These are phyloP conservation scores for Fusarium proliferatum DNA, from an alignment of 2,329 filamentous ascomycete genomes.

Conservation along the genomic window DNA sequence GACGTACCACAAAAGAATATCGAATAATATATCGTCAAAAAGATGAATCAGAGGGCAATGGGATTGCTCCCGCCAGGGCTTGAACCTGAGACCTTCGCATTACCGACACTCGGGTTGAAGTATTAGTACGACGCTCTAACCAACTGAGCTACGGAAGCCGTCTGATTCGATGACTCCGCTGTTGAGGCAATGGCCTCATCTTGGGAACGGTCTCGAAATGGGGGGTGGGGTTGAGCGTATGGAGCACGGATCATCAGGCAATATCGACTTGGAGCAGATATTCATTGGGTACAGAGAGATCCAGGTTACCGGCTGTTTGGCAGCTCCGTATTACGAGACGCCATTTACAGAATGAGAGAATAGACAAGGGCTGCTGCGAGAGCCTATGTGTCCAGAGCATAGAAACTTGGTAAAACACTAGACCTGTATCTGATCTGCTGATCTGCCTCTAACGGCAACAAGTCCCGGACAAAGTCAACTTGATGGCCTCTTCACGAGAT, in stretches of 20 bases:
- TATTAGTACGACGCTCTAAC: conserved; percentile 1
- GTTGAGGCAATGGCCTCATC: fast-evolving
- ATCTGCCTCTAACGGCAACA: background rate
- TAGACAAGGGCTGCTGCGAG: background rate
- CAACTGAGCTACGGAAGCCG: background rate
- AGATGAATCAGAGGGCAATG: background rate
- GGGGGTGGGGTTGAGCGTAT: fast-evolving
- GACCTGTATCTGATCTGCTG: background rate
- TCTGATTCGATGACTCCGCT: background rate
- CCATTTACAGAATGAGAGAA: fast-evolving
- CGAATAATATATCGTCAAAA: background rate
- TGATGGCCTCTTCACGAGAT: fast-evolving
- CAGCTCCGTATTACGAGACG: background rate
- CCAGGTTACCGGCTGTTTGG: background rate
- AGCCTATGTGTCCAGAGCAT: background rate
- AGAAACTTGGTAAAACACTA: background rate
- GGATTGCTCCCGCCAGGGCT: background rate
- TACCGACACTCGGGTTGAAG: background rate
- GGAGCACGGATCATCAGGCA: background rate
- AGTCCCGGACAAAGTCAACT: too few species aligned
- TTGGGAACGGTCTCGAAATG: fast-evolving
- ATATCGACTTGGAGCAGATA: background rate
- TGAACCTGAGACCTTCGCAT: background rate
- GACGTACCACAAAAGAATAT: too few species aligned
- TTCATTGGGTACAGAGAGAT: background rate